Base-by-base conservation (phyloP, 1,139 yeast genomes). In the Suhomyces guaymorum region DNA sequence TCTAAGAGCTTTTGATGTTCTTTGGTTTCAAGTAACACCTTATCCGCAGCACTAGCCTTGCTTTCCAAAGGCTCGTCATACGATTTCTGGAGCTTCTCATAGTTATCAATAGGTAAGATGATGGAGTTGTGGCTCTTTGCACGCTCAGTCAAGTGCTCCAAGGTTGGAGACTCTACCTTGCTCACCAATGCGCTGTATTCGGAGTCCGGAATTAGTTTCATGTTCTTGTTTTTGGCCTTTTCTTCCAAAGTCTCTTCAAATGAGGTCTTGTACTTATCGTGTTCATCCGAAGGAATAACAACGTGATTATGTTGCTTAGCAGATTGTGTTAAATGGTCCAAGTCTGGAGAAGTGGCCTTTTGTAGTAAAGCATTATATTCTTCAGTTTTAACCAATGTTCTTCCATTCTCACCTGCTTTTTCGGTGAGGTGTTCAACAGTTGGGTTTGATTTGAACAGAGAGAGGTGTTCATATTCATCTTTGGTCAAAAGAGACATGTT, bases 31-130 rank as follows among this genome's bases (percentile, higher is more conserved):
- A 39, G 24, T 15, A 39, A 15, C n/a, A 26, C 22, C 20, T 28
- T 6, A 24, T 47, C 26, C 7, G 15, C 18, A 11, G 37, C 16
- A 10, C 17, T 22, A n/a, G 42, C 46, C 25, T 55, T 51, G 0
- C 49, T 54, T 21, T 57, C 28, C 3, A 48, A 31, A 3, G 63
- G 59, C 9, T 50, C 39, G 7, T 43, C 33, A 10, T 50, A 30
- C 2, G 37, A 33, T 10, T 33, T 36, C 15, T 49, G 35, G 26
- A 47, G 21, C 5, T 17, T 21, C 3, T 39, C 30, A 16, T 23
- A 26, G 7, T 37, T 37, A 9, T 31, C 29, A 6, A 14, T 22
- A 3, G 26, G 16, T 5, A 45, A 16, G 4, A 46, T 11, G 3
- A 30, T 28, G 8, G 32, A 33, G 3, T 33, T 54, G 7, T 45